These are phyloP conservation scores for Penicillium crustosum DNA, from an alignment of 2,329 filamentous ascomycete species.

Conservation along the genomic window DNA sequence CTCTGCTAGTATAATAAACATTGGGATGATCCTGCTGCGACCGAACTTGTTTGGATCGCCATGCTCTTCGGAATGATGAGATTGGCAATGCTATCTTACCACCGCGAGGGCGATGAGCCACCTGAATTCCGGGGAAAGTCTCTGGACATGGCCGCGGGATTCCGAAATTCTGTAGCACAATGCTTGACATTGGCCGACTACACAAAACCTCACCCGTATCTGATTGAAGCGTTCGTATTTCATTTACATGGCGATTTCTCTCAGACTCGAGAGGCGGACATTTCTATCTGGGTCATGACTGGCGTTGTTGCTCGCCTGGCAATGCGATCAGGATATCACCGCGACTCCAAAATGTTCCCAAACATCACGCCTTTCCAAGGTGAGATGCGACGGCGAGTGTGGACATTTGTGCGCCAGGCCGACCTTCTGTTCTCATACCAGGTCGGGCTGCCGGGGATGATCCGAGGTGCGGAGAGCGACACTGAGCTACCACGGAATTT, in stretches of 20 bases:
- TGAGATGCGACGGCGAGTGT: slow-evolving; percentile 55
- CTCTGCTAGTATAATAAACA: slow-evolving; percentile 58
- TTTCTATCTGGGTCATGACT: slow-evolving; percentile 60
- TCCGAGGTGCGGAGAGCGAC: slow-evolving; percentile 63
- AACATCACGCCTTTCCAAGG: slow-evolving; percentile 61
- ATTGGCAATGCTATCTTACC: slow-evolving; percentile 62
- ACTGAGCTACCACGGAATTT: slow-evolving; percentile 62
- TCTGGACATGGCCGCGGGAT: slow-evolving; percentile 46
- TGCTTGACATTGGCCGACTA: slow-evolving; percentile 64
- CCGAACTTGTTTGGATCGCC: slow-evolving; percentile 61
- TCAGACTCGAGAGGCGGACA: slow-evolving; percentile 59
- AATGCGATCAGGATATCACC: slow-evolving; percentile 66
- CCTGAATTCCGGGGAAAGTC: slow-evolving; percentile 61
- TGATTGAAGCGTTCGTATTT: slow-evolving; percentile 62
- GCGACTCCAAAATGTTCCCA: slow-evolving; percentile 60
- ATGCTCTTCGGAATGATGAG: slow-evolving; percentile 66
- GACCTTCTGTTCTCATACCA: slow-evolving; percentile 67
- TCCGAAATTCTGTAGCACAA: slow-evolving; percentile 60
- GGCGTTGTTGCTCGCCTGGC: slow-evolving; percentile 62
- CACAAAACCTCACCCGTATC: slow-evolving; percentile 59
- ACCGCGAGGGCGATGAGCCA: slow-evolving; percentile 61
- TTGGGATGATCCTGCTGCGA: slow-evolving; percentile 59
- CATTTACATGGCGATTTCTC: slow-evolving; percentile 63
- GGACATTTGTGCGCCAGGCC: slow-evolving; percentile 55
- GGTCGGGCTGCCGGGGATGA: slow-evolving; percentile 66